These are phyloP conservation scores for Lonicera japonica DNA, from an alignment of 129 eudicot genomes.

Conservation along the genomic window DNA sequence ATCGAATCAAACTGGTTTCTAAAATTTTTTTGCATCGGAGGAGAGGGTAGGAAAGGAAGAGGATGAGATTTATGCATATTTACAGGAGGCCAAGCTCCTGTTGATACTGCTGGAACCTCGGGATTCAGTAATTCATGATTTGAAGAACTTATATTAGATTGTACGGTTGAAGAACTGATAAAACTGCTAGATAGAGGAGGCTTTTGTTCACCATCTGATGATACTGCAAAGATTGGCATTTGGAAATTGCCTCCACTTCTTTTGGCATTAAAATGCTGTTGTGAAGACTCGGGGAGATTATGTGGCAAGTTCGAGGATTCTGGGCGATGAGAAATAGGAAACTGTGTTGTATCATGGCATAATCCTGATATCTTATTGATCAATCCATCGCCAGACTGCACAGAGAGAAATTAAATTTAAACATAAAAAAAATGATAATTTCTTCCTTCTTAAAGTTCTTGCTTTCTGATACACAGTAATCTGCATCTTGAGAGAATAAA, in stretches of 20 bases:
- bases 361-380: conserved; percentile 34
- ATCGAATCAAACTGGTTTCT: conserved; percentile 28
- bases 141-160: conserved; percentile 23
- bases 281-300: conserved; percentile 33
- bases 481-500: background rate
- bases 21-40: conserved; percentile 29
- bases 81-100: conserved; percentile 46
- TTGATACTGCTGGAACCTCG: conserved; percentile 24
- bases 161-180: conserved; percentile 16
- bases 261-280: conserved; percentile 26
- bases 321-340: conserved; percentile 34
- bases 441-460: background rate
- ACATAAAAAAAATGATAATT: background rate
- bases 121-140: conserved; percentile 18
- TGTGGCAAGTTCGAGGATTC: conserved; percentile 39
- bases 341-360: conserved; percentile 33
- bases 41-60: conserved; percentile 23
- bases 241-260: conserved; percentile 20
- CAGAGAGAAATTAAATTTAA: background rate
- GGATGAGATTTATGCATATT: conserved; percentile 34
- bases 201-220: conserved; percentile 32
- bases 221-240: conserved; percentile 6
- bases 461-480: background rate
- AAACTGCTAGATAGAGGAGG: conserved; percentile 30
- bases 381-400: conserved; percentile 52